phyloP scores from a whole-genome alignment of 1,139 yeast genomes.

The Trichomonascaceae sp. region DNA sequence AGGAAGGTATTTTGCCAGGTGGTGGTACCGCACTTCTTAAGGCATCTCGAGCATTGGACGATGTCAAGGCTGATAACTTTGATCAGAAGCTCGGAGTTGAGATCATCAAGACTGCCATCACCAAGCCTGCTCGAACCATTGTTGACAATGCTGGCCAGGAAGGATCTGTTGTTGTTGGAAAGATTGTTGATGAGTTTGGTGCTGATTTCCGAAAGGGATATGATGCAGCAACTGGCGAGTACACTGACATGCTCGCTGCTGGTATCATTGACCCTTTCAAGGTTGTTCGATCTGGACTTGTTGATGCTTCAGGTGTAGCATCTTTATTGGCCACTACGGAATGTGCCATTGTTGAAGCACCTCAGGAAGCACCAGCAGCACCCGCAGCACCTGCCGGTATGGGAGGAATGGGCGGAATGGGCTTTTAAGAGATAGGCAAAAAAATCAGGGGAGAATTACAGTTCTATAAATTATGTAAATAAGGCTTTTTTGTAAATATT shows the following conservation, averaged over 20 bases:
- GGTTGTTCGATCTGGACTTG: slow-evolving; percentile 95
- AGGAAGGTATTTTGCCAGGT: slow-evolving; percentile 99
- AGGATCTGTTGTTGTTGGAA: slow-evolving; percentile 96
- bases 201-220: slow-evolving; percentile 86
- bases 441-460: not conserved
- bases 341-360: slow-evolving; percentile 97
- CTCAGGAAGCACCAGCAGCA: slow-evolving; percentile 76
- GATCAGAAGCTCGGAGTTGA: slow-evolving; percentile 98
- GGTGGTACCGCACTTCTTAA: slow-evolving; percentile 98
- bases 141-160: slow-evolving; percentile 99
- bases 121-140: slow-evolving; percentile 95
- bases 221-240: slow-evolving; percentile 90
- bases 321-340: slow-evolving; percentile 97
- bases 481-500: slow-evolving; percentile 5
- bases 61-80: slow-evolving; percentile 79
- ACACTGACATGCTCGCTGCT: slow-evolving; percentile 91
- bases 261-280: slow-evolving; percentile 99
- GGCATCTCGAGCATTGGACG: slow-evolving; percentile 80
- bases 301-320: slow-evolving; percentile 98
- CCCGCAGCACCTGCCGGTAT: slow-evolving; percentile 61
- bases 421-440: slow-evolving; percentile 19
- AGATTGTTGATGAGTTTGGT: slow-evolving; percentile 76
- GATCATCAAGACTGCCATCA: slow-evolving; percentile 89
- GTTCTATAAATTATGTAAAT: slow-evolving; percentile 2
- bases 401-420: slow-evolving; percentile 53